Evolutionary conservation across 805 yeast species (phyloP), one percentile per base, ranked within the genome.

Genomic region (Barnettozyma salicaria): DNA sequence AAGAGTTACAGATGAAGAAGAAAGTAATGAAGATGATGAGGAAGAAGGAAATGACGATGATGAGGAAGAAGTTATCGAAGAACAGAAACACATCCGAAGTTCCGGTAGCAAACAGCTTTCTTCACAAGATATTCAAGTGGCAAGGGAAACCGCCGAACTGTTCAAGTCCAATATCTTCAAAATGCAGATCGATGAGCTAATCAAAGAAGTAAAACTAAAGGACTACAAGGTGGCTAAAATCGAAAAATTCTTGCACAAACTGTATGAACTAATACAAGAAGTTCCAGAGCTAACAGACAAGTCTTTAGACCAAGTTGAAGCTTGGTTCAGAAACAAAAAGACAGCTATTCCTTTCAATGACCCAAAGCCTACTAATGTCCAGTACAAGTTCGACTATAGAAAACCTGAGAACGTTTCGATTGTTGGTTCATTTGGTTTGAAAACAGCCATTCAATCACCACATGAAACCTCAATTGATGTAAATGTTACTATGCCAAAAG

Each of bases 141-240:
- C 96, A 1, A 73, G 95, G 50, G 97, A 89, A 58, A 85, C 97
- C 1, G 92, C 95, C 1, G 97, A 89, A 58, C 64, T 90, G 31
- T 92, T 89, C 76, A 87, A 89, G 55, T 87, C 96, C 7, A 92
- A 89, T 60, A 88, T 92, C 38, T 90, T 92, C 77, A 92, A 92
- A 59, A 63, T 92, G 40, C 96, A 92, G 64, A 88, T 92, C 43
- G 97, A 89, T 61, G 97, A 89, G 56, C 66, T 92, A 27, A 65
- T 92, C 49, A 74, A 76, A 48, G 97, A 90, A 59, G 74, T 90
- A 27, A 74, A 76, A 49, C 59, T 89, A 27, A 83, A 83, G 50
- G 90, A 85, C 14, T 60, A 74, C 13, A 79, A 80, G 52, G 72
- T 81, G 30, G 56, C 73, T 34, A 66, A 69, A 33, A 76, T 86